These are phyloP conservation scores for Paraleonurus japonicus DNA, from an alignment of 257 asterid species.

Conservation along the genomic window DNA sequence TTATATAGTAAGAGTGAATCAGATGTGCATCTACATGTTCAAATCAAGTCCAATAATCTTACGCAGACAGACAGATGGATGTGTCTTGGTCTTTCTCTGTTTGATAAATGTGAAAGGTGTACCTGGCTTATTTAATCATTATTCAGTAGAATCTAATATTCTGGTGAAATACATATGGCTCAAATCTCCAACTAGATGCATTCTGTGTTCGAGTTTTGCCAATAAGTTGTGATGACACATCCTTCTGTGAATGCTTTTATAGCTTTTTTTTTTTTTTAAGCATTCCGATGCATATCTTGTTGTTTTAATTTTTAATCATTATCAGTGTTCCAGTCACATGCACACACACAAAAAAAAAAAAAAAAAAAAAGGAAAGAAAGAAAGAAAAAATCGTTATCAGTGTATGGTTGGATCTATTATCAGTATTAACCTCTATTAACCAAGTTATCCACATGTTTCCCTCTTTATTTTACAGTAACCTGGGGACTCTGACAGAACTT, in stretches of 20 bases:
- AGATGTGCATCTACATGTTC: constrained; percentile 3
- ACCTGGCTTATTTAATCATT: not conserved
- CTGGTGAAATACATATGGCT: not conserved
- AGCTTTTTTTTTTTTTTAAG: not conserved
- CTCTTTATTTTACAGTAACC: constrained; percentile 54
- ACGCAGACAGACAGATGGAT: not conserved
- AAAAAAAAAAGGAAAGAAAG: too few relatives aligned
- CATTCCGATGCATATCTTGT: constrained; percentile 6
- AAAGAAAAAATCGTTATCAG: not conserved
- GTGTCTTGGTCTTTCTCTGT: not conserved
- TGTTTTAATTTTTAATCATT: not conserved
- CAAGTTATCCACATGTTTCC: constrained; percentile 13
- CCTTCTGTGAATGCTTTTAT: not conserved
- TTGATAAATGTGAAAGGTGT: not conserved
- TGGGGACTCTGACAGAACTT: constrained; percentile 64
- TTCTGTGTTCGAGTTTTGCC: constrained; percentile 9
- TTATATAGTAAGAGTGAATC: not conserved
- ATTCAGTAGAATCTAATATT: constrained; percentile 15
- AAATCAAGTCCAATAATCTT: not conserved
- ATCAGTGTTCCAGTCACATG: not conserved
- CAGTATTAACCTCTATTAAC: constrained; percentile 15
- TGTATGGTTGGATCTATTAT: constrained; percentile 2
- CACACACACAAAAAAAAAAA: not conserved
- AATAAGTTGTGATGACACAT: constrained; percentile 2
- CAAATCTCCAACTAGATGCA: constrained; percentile 6